Evolutionary conservation across 495 filamentous ascomycete genomes (phyloP), one percentile per base, ranked within the genome.

Genomic region (Trichocladium antarcticum): DNA sequence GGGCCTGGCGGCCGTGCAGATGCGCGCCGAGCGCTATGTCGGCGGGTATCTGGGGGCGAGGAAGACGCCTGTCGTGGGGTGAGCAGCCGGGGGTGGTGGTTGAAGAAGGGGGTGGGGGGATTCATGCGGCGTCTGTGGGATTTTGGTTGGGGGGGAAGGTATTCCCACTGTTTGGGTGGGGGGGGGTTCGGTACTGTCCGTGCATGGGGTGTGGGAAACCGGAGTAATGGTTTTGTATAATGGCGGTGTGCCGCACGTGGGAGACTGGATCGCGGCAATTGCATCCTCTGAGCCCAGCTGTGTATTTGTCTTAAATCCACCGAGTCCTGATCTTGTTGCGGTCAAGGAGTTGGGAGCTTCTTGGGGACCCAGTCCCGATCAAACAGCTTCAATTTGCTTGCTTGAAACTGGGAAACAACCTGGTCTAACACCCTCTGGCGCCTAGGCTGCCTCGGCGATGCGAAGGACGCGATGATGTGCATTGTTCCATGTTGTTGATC

Each of bases 21-120:
- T 64, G 19, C 59, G 64, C 51, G 44, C 65, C 15, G 66, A 70
- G 59, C 62, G 63, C 43, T 67, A 74, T 45, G 52, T 45, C 14
- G 45, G 49, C n/a, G 22, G 50, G 42, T 61, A 62, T 17, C 17
- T 31, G 8, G 45, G 41, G 8, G 64, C 57, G 22, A 47, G 54
- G 49, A 56, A 59, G 38, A 55, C 56, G 17, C 59, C 56, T 14
- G 47, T 49, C 45, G 16, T 36, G 17, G 12, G 40, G 22, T 21
- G 11, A 16, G n/a, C 19, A 17, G 29, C 8, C 20, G 17, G 12
- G 11, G 19, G 31, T 2, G 12, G 31, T 11, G 5, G 27, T 29
- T 29, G 27, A 29, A n/a, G n/a, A n/a, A n/a, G n/a, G n/a, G n/a
- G n/a, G n/a, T n/a, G n/a, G n/a, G n/a, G n/a, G n/a, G n/a, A n/a